phyloP scores from a whole-genome alignment of 192 early-diverging fungal genomes.

The Gorgonomyces haynaldii region DNA sequence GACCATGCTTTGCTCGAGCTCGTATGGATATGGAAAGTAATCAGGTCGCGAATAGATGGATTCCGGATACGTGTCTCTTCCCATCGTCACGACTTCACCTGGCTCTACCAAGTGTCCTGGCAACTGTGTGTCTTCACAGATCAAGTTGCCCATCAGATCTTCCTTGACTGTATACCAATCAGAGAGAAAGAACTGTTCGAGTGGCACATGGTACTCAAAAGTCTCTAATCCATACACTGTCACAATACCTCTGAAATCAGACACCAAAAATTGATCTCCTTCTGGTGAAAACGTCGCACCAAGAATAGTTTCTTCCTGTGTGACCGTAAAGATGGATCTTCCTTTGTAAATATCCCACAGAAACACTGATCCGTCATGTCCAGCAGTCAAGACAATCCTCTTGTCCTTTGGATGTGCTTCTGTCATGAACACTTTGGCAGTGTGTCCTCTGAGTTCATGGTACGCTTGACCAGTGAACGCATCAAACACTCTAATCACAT shows the following conservation, averaged over 20 bases:
- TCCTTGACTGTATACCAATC: constrained; percentile 63
- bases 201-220: constrained; percentile 23
- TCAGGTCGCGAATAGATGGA: too few relatives aligned
- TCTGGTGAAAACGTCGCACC: constrained; percentile 67
- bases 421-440: constrained; percentile 56
- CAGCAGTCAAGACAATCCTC: constrained; percentile 62
- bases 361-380: constrained; percentile 70
- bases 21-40: too few relatives aligned
- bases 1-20: too few relatives aligned
- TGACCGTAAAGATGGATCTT: neutral
- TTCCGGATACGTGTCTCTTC: constrained; percentile 10
- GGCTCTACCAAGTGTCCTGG: constrained; percentile 13
- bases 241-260: constrained; percentile 58
- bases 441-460: constrained; percentile 44
- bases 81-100: constrained; percentile 4
- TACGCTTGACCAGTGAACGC: constrained; percentile 46
- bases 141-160: constrained; percentile 52
- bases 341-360: constrained; percentile 67
- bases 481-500: constrained; percentile 36
- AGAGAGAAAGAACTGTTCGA: constrained; percentile 64
- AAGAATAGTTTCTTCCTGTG: constrained; percentile 27
- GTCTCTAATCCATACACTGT: constrained; percentile 53
- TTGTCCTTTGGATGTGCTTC: constrained; percentile 63
- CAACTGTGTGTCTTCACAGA: constrained; percentile 61
- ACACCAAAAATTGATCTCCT: constrained; percentile 60